Conservation (phyloP, 208 protist species). For the Willaertia magna region DNA sequence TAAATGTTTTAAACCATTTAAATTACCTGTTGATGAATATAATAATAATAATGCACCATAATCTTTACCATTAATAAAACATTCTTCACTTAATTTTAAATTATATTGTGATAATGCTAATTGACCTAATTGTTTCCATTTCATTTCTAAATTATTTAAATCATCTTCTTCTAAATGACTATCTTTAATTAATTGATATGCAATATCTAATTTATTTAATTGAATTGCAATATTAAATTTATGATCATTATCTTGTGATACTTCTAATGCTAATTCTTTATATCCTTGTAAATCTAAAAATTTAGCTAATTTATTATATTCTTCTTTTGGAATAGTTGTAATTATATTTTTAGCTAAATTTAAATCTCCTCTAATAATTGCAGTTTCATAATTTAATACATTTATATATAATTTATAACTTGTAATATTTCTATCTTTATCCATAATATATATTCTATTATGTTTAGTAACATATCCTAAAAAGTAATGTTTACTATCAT, state of each 20-base stretch:
- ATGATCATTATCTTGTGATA: conserved; percentile 84
- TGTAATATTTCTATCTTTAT: conserved; percentile 76
- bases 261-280: conserved; percentile 71
- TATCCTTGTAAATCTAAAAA: conserved; percentile 82
- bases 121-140: conserved; percentile 86
- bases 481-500: conserved; percentile 48
- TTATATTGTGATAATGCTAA: conserved; percentile 57
- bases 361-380: conserved; percentile 83
- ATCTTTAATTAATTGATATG: conserved; percentile 53
- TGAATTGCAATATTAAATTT: conserved; percentile 82
- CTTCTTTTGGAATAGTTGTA: conserved; percentile 52
- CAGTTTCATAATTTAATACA: conserved; percentile 92
- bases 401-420: conserved; percentile 72
- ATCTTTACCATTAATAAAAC: conserved; percentile 38
- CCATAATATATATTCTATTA: conserved; percentile 85
- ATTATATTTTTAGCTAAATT: conserved; percentile 60
- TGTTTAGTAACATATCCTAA: conserved; percentile 86
- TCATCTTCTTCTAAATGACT: too few relatives aligned
- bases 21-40: conserved; percentile 35
- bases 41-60: conserved; percentile 42
- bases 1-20: conserved; percentile 49
- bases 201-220: conserved; percentile 56
- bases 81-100: conserved; percentile 64
- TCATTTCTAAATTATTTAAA: conserved; percentile 39
- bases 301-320: conserved; percentile 70